These are phyloP conservation scores for Populus hybrid DNA, from an alignment of 441 rosid species.

Conservation along the genomic window DNA sequence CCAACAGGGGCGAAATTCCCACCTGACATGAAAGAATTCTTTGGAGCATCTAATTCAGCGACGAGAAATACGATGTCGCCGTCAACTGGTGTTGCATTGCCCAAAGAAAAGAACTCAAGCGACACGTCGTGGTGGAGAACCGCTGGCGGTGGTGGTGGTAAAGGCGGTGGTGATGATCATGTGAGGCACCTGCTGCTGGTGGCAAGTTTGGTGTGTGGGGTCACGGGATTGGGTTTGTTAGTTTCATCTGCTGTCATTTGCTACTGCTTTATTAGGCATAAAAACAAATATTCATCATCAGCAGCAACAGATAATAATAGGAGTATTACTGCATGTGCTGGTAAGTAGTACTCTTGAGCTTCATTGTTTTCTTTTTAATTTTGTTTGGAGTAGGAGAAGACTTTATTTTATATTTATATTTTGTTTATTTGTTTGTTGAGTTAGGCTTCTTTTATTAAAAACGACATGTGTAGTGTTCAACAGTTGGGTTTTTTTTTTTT, in stretches of 20 bases:
- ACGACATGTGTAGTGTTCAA: no score
- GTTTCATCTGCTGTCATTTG: constrained; percentile 37
- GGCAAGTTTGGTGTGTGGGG: constrained; percentile 56
- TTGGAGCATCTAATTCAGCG: constrained; percentile 35
- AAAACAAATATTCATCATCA: background rate
- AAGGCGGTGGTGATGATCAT: constrained; percentile 25
- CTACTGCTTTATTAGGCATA: constrained; percentile 29
- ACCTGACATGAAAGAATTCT: constrained; percentile 55
- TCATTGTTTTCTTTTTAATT: no score
- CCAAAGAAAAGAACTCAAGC: constrained; percentile 44
- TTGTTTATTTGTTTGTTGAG: no score
- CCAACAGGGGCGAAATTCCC: constrained; percentile 32
- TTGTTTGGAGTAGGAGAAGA: no score
- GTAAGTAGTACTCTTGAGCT: no score
- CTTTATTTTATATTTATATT: no score
- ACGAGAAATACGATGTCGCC: constrained; percentile 23
- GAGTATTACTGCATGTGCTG: background rate
- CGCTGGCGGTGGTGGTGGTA: constrained; percentile 15
- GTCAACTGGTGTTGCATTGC: constrained; percentile 30
- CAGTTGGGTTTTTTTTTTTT: no score
- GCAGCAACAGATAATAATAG: background rate
- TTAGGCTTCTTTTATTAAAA: no score
- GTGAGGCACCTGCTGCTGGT: constrained; percentile 55
- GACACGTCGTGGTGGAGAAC: constrained; percentile 45
- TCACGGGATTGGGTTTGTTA: constrained; percentile 51